Conservation (phyloP, 495 filamentous ascomycete genomes). For the Penicillium lividum region DNA sequence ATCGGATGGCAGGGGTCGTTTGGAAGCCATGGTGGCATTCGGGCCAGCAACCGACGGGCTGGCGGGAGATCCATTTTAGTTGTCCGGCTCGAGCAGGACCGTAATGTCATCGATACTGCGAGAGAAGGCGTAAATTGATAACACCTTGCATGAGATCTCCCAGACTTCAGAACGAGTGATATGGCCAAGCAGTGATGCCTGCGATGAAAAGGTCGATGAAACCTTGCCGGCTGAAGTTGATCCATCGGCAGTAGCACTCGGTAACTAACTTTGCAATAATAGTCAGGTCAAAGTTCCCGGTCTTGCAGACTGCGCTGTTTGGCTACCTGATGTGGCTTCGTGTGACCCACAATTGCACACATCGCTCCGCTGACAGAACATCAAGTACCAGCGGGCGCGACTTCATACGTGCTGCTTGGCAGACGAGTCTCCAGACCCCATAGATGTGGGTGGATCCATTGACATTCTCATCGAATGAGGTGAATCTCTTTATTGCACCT, state of each 20-base stretch:
- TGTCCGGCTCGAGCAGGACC: neutral
- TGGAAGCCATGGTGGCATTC: neutral
- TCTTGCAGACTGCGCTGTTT: neutral
- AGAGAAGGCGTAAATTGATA: constrained; percentile 3
- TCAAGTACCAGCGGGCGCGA: no score
- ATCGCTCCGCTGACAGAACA: no score
- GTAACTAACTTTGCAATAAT: neutral
- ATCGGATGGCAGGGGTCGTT: neutral
- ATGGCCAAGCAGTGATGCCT: neutral
- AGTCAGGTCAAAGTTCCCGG: neutral
- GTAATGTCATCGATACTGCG: neutral
- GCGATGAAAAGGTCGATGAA: neutral
- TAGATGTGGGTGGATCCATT: no score
- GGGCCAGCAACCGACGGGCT: constrained; percentile 2
- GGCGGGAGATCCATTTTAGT: neutral
- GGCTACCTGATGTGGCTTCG: no score
- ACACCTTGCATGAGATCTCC: constrained; percentile 1
- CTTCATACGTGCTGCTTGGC: no score
- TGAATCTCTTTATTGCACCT: no score
- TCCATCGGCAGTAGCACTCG: neutral
- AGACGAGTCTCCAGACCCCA: no score
- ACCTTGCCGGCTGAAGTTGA: neutral
- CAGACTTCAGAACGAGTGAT: neutral
- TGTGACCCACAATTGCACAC: no score
- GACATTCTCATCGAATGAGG: no score